Evolutionary conservation across 768 basidiomycete genomes (phyloP), one percentile per base, ranked within the genome.

Genomic region (Phylloporus scabripes): DNA sequence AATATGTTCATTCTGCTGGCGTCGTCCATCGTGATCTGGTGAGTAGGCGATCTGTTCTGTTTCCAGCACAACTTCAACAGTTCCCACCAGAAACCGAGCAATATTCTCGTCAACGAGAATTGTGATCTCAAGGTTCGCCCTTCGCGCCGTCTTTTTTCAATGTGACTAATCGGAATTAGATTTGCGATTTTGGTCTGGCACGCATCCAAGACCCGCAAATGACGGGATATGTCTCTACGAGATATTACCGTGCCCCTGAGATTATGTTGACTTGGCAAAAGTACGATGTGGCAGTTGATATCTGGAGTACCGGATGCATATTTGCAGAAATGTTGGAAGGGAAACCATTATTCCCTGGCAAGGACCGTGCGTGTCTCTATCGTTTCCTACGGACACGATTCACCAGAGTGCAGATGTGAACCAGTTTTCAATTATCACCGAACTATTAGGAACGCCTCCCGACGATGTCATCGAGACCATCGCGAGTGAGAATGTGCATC

Each of bases 251-350:
- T 45, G 96, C 96, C 6, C 96, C 96, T 5, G 96, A 99, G 71
- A 99, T 99, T 73, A 99, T 99, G 96, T 79, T 99, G 65, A 99
- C 96, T 33, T 99, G 96, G 96, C 96, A 99, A 70, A 98, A 98
- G 74, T 99, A 99, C 72, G 95, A 98, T 68, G 94, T 97, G 49
- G 96, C 95, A 44, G 96, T 99, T 54, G 96, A 99, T 67, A 95
- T 98, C 65, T 98, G 96, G 96, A 94, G 91, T 63, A 93, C 94
- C 10, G 96, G 94, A 6, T 99, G 96, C 74, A 98, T 99, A 68
- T 97, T 99, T 62, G 96, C 96, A 5, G 96, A 99, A 75, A 99
- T 99, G 96, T 72, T 99, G 42, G 94, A 97, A 67, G 96, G 96
- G 28, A 97, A 97, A 66, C 95, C 96, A 0, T 74, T 99, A 57